Evolutionary conservation across 2,329 filamentous ascomycete genomes (phyloP).

Genomic region (Colletotrichum somersetense): DNA sequence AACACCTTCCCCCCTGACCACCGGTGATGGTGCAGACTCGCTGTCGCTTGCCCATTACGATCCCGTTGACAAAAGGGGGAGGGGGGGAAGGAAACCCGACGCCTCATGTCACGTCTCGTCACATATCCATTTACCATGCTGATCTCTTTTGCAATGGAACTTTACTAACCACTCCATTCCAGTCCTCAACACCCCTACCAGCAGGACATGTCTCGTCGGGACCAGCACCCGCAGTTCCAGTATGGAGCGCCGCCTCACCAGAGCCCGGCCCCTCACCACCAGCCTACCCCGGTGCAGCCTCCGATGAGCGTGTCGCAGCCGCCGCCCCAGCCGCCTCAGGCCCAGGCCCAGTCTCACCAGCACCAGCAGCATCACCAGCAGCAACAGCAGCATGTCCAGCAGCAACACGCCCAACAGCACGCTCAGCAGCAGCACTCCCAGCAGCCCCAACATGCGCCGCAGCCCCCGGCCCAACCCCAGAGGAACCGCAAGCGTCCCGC

Average conservation of each 20-base stretch:
- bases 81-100: background rate
- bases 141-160: constrained; percentile 28
- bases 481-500: constrained; percentile 47
- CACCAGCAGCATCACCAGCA: constrained; percentile 51
- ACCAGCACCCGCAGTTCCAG: constrained; percentile 59
- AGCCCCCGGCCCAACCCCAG: constrained; percentile 51
- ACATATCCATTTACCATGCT: constrained; percentile 9
- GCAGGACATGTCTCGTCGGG: constrained; percentile 63
- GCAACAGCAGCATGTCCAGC: constrained; percentile 46
- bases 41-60: background rate
- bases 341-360: constrained; percentile 46
- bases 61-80: background rate
- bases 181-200: constrained; percentile 63
- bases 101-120: background rate
- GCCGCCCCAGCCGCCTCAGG: constrained; percentile 51
- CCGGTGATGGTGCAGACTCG: constrained; percentile 15
- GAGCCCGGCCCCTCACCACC: constrained; percentile 55
- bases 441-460: constrained; percentile 48
- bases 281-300: constrained; percentile 56
- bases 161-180: constrained; percentile 44
- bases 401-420: constrained; percentile 49
- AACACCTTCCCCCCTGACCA: constrained; percentile 2
- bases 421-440: constrained; percentile 47
- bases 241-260: constrained; percentile 56
- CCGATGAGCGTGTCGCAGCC: constrained; percentile 59